Evolutionary conservation across 108 stramenopile species (phyloP).

Genomic region (Parietichytrium sp.): DNA sequence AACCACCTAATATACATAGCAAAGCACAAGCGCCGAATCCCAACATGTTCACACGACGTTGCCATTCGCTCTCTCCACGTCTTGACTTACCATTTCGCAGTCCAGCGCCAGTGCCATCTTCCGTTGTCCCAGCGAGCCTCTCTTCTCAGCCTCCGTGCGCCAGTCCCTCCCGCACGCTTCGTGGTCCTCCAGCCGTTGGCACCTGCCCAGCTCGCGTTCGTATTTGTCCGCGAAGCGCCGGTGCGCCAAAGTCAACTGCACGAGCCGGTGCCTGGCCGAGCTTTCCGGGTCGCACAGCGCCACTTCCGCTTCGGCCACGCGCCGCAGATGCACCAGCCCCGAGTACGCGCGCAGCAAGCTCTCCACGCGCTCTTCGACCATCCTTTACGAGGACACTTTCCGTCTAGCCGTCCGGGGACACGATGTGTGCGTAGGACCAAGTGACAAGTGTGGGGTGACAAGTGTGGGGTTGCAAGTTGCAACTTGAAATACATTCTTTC

Average conservation of each 20-base stretch:
- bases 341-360: neutral
- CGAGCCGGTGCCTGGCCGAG: neutral
- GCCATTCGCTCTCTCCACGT: too few relatives aligned
- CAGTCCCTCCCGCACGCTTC: too few relatives aligned
- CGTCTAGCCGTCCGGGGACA: too few relatives aligned
- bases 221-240: neutral
- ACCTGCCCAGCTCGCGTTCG: neutral
- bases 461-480: too few relatives aligned
- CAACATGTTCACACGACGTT: too few relatives aligned
- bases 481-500: too few relatives aligned
- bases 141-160: neutral
- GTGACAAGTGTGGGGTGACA: too few relatives aligned
- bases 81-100: constrained; percentile 37
- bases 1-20: too few relatives aligned
- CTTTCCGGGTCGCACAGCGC: neutral
- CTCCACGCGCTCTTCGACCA: neutral
- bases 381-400: too few relatives aligned
- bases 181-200: neutral
- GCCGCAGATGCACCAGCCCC: neutral
- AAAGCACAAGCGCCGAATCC: too few relatives aligned
- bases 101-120: neutral
- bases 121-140: too few relatives aligned
- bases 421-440: too few relatives aligned
- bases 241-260: neutral
- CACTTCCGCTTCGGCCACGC: neutral